Evolutionary conservation across 257 asterid genomes (phyloP).

Genomic region (Solanum boliviense): DNA sequence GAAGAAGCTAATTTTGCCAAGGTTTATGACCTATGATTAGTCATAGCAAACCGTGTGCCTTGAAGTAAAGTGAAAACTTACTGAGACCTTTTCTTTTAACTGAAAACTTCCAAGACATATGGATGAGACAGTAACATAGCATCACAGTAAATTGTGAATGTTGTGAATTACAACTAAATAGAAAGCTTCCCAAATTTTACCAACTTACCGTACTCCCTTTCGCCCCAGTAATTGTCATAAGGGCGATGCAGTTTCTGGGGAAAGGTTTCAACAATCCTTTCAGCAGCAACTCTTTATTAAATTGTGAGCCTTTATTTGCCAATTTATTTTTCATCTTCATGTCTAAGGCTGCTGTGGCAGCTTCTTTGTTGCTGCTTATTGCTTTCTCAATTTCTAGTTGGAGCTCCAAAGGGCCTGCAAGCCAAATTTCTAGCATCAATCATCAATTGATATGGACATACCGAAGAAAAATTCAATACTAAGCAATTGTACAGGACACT

Average conservation of each 20-base stretch:
- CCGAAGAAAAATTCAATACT: neutral
- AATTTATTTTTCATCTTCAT: constrained; percentile 91
- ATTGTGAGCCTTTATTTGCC: constrained; percentile 66
- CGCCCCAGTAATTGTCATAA: constrained; percentile 96
- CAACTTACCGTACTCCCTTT: constrained; percentile 94
- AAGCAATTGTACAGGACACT: neutral
- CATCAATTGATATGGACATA: neutral
- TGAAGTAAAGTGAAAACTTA: neutral
- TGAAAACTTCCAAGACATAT: neutral
- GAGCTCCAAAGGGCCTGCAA: constrained; percentile 74
- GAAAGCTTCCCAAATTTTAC: neutral
- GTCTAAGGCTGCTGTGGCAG: constrained; percentile 76
- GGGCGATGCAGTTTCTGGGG: constrained; percentile 89
- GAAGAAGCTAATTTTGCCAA: neutral
- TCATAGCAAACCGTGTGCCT: neutral
- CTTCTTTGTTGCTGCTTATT: constrained; percentile 55
- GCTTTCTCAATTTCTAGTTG: constrained; percentile 87
- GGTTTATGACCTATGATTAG: neutral
- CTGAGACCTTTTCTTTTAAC: neutral
- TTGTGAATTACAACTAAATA: neutral
- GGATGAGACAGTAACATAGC: neutral
- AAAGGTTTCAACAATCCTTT: constrained; percentile 76
- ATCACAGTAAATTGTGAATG: neutral
- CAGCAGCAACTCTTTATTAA: constrained; percentile 73
- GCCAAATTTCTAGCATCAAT: constrained; percentile 5